A percentile compares a stretch with the other conserved stretches of the same genome.
Evolutionary conservation across 2,329 filamentous ascomycete species (phyloP).

Genomic region (Diaporthe sp.): DNA sequence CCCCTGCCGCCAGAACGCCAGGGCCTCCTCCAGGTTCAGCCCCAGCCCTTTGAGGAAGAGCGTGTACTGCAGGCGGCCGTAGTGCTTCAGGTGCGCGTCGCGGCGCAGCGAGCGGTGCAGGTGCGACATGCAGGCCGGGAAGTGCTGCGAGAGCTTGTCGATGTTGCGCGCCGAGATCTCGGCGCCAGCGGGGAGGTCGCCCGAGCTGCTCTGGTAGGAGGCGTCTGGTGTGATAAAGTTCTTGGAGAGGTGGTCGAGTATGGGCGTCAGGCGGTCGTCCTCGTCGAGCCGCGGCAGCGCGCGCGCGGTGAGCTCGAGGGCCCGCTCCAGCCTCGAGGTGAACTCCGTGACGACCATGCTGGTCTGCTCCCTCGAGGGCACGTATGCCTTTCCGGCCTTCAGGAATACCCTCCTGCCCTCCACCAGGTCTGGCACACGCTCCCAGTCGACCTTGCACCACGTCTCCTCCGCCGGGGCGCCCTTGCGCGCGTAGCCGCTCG

Average conservation of each 20-base stretch:
- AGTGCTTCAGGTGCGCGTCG: conserved; percentile 94
- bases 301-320: conserved; percentile 90
- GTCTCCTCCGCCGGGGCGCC: conserved; percentile 75
- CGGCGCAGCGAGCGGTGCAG: conserved; percentile 88
- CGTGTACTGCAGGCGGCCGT: conserved; percentile 91
- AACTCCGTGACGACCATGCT: conserved; percentile 94
- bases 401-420: conserved; percentile 84
- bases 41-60: conserved; percentile 98
- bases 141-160: conserved; percentile 83
- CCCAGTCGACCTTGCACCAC: conserved; percentile 98
- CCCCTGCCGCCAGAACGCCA: conserved; percentile 89
- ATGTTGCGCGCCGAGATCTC: conserved; percentile 84
- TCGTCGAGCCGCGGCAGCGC: conserved; percentile 94
- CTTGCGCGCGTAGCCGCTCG: conserved; percentile 55
- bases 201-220: conserved; percentile 77
- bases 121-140: conserved; percentile 94
- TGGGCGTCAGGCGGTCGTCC: conserved; percentile 86
- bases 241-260: conserved; percentile 85
- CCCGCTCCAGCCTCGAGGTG: conserved; percentile 80
- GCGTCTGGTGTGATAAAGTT: conserved; percentile 95
- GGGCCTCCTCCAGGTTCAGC: conserved; percentile 88
- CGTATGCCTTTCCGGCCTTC: conserved; percentile 87
- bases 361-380: conserved; percentile 87
- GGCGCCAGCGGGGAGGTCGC: conserved; percentile 73
- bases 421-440: conserved; percentile 89